A percentile compares a stretch with the other conserved stretches of the same genome.
phyloP scores from a whole-genome alignment of 2,329 filamentous ascomycete species.

The Aureobasidium sp. region DNA sequence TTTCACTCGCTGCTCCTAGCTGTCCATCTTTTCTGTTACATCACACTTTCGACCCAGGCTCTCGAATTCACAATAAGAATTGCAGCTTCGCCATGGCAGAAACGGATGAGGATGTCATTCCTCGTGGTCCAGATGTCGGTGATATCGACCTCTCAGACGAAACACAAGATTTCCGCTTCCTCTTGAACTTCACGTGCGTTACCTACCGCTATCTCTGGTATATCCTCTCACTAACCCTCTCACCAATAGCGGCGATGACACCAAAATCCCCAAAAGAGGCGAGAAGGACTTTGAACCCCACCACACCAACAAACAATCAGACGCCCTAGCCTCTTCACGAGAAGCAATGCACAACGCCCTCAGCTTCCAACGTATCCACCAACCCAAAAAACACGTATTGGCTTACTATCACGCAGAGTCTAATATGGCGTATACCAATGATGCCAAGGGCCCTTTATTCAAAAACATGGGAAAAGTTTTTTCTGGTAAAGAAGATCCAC shows the following conservation, averaged over 20 bases:
- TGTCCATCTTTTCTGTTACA: too few species aligned
- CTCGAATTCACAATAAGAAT: too few species aligned
- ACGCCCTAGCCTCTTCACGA: slow-evolving; percentile 81
- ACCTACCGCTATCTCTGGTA: too few species aligned
- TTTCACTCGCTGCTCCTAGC: too few species aligned
- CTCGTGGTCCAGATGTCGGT: slow-evolving; percentile 72
- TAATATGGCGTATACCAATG: slow-evolving; percentile 69
- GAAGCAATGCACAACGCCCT: slow-evolving; percentile 92
- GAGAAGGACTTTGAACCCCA: slow-evolving; percentile 99
- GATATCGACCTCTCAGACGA: slow-evolving; percentile 82
- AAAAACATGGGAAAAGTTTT: slow-evolving; percentile 78
- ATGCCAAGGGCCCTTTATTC: slow-evolving; percentile 76
- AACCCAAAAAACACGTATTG: slow-evolving; percentile 69
- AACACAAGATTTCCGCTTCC: slow-evolving; percentile 87
- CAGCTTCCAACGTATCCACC: slow-evolving; percentile 78
- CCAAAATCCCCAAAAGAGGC: slow-evolving; percentile 84
- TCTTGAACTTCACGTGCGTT: slow-evolving; percentile 54
- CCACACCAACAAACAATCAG: slow-evolving; percentile 83
- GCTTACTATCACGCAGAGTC: slow-evolving; percentile 79
- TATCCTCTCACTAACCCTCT: too few species aligned
- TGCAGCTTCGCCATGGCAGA: slow-evolving; percentile 36
- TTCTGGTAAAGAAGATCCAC: slow-evolving; percentile 54
- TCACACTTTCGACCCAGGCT: too few species aligned
- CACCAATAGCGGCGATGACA: slow-evolving; percentile 32
- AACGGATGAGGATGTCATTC: slow-evolving; percentile 39